phyloP scores from a whole-genome alignment of 1,284 basidiomycete species.

The Ceratobasidium sp. region DNA sequence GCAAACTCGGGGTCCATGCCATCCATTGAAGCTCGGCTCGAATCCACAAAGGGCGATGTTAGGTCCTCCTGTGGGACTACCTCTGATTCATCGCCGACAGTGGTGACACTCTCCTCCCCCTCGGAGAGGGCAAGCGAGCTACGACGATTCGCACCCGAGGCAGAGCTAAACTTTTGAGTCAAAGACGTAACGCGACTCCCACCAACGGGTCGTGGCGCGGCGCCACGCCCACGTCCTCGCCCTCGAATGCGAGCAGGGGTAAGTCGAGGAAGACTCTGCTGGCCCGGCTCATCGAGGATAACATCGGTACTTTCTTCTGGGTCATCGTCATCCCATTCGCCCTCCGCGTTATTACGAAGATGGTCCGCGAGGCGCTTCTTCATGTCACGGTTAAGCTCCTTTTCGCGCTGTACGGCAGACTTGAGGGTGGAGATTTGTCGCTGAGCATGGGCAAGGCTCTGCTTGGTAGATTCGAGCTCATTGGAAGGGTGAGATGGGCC shows the following conservation, averaged over 20 bases:
- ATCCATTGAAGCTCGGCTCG: constrained; percentile 65
- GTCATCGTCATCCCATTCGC: constrained; percentile 43
- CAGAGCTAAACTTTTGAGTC: constrained; percentile 66
- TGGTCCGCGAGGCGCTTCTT: constrained; percentile 48
- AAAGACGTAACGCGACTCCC: constrained; percentile 62
- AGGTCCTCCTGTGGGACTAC: constrained; percentile 48
- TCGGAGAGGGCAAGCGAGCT: constrained; percentile 11
- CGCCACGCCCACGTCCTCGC: constrained; percentile 53
- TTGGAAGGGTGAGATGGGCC: constrained; percentile 73
- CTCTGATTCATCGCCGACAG: constrained; percentile 47
- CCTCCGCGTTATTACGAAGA: constrained; percentile 25
- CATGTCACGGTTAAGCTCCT: constrained; percentile 72
- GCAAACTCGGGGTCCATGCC: constrained; percentile 84
- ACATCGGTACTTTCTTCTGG: constrained; percentile 40
- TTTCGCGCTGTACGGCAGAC: constrained; percentile 76
- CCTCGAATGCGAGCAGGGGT: constrained; percentile 49
- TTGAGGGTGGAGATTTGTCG: constrained; percentile 80
- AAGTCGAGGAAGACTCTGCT: constrained; percentile 31
- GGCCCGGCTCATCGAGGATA: constrained; percentile 33
- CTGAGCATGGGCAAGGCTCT: constrained; percentile 79
- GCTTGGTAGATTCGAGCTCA: constrained; percentile 78
- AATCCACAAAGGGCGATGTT: constrained; percentile 37
- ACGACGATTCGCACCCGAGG: constrained; percentile 53
- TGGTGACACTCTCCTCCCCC: constrained; percentile 18
- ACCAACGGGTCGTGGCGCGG: constrained; percentile 50